Evolutionary conservation across 495 filamentous ascomycete genomes (phyloP).

Genomic region (Penicillium lividum): DNA sequence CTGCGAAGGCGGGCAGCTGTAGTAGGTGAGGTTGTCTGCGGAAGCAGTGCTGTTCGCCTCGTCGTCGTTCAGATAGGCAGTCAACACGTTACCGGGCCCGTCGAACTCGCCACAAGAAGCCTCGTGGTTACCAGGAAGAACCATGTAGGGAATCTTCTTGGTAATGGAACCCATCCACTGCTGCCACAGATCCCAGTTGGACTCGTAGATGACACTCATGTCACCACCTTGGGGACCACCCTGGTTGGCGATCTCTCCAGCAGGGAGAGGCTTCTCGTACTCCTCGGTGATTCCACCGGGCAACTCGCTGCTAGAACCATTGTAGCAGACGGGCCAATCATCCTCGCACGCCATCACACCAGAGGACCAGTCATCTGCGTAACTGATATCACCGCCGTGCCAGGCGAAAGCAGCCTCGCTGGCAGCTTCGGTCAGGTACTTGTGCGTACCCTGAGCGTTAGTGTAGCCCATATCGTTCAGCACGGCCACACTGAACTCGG

Average conservation of each 20-base stretch:
- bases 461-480: slow-evolving; percentile 54
- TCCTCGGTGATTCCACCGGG: slow-evolving; percentile 38
- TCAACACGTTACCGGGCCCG: slow-evolving; percentile 45
- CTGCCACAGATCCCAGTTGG: slow-evolving; percentile 53
- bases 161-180: slow-evolving; percentile 47
- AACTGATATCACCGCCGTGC: slow-evolving; percentile 53
- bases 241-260: slow-evolving; percentile 49
- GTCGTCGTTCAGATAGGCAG: slow-evolving; percentile 47
- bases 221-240: slow-evolving; percentile 51
- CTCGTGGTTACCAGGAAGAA: slow-evolving; percentile 49
- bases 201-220: slow-evolving; percentile 51
- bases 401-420: slow-evolving; percentile 47
- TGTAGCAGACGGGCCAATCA: slow-evolving; percentile 56
- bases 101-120: slow-evolving; percentile 54
- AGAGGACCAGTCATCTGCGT: slow-evolving; percentile 53
- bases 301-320: slow-evolving; percentile 44
- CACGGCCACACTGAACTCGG: slow-evolving; percentile 38
- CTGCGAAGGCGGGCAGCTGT: slow-evolving; percentile 55
- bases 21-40: slow-evolving; percentile 44
- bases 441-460: slow-evolving; percentile 48
- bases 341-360: slow-evolving; percentile 50
- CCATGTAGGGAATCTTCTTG: slow-evolving; percentile 48
- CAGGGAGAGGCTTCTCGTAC: slow-evolving; percentile 46
- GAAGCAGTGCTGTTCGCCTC: slow-evolving; percentile 31
- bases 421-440: slow-evolving; percentile 39